Percentiles rank a stretch among this genome's conserved stretches.
phyloP scores from a whole-genome alignment of 495 filamentous ascomycete species.

The Immersiella caudata region DNA sequence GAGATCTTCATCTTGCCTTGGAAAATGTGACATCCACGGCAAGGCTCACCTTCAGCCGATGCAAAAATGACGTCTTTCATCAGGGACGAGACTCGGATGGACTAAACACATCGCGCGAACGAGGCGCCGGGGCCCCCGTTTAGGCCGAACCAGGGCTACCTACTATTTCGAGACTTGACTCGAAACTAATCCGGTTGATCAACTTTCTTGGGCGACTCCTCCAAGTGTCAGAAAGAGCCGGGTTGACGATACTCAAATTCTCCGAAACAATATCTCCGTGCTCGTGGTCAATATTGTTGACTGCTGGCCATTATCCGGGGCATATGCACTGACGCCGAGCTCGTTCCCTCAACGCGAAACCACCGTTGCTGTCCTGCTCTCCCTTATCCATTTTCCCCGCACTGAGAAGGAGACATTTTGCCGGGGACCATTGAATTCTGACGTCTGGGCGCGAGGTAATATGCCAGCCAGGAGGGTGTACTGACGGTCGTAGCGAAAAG shows the following conservation, averaged over 20 bases:
- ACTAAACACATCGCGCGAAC: background rate
- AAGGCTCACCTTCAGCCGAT: background rate
- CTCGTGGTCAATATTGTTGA: constrained; percentile 7
- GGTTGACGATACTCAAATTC: constrained; percentile 1
- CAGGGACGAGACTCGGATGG: background rate
- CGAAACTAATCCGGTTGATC: constrained; percentile 2
- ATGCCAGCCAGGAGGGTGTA: constrained; percentile 11
- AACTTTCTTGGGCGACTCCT: background rate
- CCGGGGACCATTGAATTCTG: constrained; percentile 6
- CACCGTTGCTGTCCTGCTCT: background rate
- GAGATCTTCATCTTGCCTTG: constrained; percentile 15
- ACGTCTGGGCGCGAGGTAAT: constrained; percentile 2
- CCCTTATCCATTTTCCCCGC: constrained; percentile 9
- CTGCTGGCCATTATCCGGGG: background rate
- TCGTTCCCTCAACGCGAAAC: background rate
- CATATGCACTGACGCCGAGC: background rate
- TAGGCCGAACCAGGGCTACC: background rate
- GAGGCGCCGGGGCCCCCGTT: background rate
- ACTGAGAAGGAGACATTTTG: background rate
- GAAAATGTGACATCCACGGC: constrained; percentile 9
- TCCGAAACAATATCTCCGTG: constrained; percentile 16
- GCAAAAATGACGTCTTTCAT: constrained; percentile 13
- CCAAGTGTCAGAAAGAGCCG: constrained; percentile 6
- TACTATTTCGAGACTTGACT: constrained; percentile 8
- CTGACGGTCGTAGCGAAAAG: constrained; percentile 1